Percentiles rank a stretch among this genome's conserved stretches.
These are phyloP conservation scores for Cryphonectria radicalis DNA, from an alignment of 2,329 filamentous ascomycete genomes.

Conservation along the genomic window DNA sequence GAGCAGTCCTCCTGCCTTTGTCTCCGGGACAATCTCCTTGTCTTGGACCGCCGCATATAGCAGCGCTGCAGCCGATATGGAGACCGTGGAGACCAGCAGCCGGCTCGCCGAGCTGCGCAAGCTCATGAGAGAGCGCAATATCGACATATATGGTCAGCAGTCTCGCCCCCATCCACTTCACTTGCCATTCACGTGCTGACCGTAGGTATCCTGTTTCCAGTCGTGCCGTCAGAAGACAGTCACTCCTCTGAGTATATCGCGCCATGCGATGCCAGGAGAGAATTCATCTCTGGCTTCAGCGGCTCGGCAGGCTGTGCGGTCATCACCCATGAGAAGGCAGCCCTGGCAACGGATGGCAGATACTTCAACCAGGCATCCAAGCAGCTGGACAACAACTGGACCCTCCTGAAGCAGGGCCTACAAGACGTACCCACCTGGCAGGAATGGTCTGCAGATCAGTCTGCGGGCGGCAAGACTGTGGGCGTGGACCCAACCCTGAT, in stretches of 20 bases:
- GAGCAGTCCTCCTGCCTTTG: conserved; percentile 8
- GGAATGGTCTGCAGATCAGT: conserved; percentile 89
- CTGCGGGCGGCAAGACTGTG: conserved; percentile 83
- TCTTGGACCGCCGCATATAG: conserved; percentile 15
- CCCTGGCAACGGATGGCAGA: conserved; percentile 89
- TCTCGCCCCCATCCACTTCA: conserved; percentile 30
- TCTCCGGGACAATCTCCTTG: conserved; percentile 1
- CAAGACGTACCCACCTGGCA: conserved; percentile 97
- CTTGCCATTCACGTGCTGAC: conserved; percentile 40
- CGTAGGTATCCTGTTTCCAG: conserved; percentile 50
- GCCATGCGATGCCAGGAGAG: conserved; percentile 88
- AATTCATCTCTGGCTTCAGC: conserved; percentile 91
- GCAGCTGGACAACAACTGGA: conserved; percentile 91
- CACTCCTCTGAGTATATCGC: conserved; percentile 99
- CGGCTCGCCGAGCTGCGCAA: conserved; percentile 77
- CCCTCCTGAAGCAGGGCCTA: conserved; percentile 86
- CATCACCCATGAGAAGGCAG: conserved; percentile 82
- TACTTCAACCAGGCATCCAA: conserved; percentile 97
- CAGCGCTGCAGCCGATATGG: conserved; percentile 57
- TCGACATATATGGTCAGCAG: conserved; percentile 87
- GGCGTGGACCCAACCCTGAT: conserved; percentile 90
- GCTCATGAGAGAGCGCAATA: conserved; percentile 83
- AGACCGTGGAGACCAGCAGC: conserved; percentile 75
- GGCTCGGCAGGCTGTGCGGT: conserved; percentile 94
- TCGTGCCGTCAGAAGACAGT: conserved; percentile 95